These are phyloP conservation scores for Alternaria panax DNA, from an alignment of 2,329 filamentous ascomycete species.

Conservation along the genomic window DNA sequence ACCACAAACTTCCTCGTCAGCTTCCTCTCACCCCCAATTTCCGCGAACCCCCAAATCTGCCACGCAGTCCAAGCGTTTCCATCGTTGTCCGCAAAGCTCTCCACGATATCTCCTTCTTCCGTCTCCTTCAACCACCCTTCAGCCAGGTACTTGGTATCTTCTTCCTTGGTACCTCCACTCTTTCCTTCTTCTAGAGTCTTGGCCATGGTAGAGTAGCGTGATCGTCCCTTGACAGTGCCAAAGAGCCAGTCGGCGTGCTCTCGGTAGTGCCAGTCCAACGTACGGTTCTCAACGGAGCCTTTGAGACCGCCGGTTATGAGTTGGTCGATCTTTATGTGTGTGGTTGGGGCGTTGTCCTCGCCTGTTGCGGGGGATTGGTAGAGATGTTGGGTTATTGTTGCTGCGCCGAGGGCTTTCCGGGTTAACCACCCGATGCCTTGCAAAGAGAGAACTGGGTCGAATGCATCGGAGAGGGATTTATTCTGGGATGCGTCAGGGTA, in stretches of 20 bases:
- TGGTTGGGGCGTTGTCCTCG: conserved; percentile 33
- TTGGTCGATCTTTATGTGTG: conserved; percentile 77
- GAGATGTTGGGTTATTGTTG: conserved; percentile 72
- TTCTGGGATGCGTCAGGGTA: conserved; percentile 62
- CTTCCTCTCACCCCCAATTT: conserved; percentile 42
- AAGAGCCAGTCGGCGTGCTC: conserved; percentile 82
- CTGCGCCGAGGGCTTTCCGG: conserved; percentile 74
- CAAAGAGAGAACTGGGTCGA: conserved; percentile 73
- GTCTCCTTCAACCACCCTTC: conserved; percentile 43
- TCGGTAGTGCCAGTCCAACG: conserved; percentile 65
- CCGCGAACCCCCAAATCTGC: conserved; percentile 46
- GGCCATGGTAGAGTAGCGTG: conserved; percentile 55
- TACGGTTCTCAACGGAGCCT: conserved; percentile 67
- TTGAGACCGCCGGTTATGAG: conserved; percentile 73
- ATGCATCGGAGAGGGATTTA: conserved; percentile 72
- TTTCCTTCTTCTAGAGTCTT: conserved; percentile 31
- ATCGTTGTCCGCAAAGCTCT: conserved; percentile 46
- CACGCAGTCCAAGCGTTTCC: conserved; percentile 47
- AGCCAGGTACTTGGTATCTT: conserved; percentile 33
- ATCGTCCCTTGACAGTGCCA: conserved; percentile 71
- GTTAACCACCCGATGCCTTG: conserved; percentile 66
- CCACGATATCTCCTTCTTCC: conserved; percentile 42
- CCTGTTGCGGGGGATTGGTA: conserved; percentile 42
- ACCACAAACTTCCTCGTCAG: conserved; percentile 44
- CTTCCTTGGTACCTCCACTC: conserved; percentile 28